Conservation (phyloP, 306 rosid species). For the Luffa acutangula region DNA sequence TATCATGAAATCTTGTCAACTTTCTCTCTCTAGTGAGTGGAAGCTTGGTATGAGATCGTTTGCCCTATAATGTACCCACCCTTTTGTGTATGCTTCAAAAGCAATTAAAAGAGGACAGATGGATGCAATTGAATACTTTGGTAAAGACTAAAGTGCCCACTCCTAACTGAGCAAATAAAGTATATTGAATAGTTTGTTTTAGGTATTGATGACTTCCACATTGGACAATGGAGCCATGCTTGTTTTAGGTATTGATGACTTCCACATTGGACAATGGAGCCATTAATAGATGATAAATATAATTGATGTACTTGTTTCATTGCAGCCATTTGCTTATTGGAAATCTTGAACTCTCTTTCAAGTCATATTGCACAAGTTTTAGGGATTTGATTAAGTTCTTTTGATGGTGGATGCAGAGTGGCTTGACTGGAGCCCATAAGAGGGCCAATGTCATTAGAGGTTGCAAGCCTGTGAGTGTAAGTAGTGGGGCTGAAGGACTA, state of each 20-base stretch:
- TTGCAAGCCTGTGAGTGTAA: slow-evolving; percentile 11
- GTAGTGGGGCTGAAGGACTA: slow-evolving; percentile 15
- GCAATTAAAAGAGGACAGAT: neutral
- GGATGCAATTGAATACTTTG: neutral
- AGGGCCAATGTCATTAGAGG: slow-evolving; percentile 46
- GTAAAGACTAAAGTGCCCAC: neutral
- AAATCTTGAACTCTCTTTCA: neutral
- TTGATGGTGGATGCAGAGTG: slow-evolving; percentile 36
- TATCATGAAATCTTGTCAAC: neutral
- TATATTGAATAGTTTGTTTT: neutral
- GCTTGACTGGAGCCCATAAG: slow-evolving; percentile 11
- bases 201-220: neutral
- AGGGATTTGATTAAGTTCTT: slow-evolving; percentile 13
- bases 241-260: too few relatives aligned
- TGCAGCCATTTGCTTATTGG: neutral
- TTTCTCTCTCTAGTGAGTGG: neutral
- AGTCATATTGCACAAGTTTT: slow-evolving; percentile 8
- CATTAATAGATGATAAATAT: neutral
- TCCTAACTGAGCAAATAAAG: neutral
- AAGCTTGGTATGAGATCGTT: neutral
- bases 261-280: neutral
- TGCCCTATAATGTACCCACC: neutral
- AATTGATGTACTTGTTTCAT: neutral
- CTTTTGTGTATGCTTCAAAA: neutral
- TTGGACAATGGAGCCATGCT: too few relatives aligned